These are phyloP conservation scores for Rhypophila decipiens DNA, from an alignment of 495 filamentous ascomycete species.

Conservation along the genomic window DNA sequence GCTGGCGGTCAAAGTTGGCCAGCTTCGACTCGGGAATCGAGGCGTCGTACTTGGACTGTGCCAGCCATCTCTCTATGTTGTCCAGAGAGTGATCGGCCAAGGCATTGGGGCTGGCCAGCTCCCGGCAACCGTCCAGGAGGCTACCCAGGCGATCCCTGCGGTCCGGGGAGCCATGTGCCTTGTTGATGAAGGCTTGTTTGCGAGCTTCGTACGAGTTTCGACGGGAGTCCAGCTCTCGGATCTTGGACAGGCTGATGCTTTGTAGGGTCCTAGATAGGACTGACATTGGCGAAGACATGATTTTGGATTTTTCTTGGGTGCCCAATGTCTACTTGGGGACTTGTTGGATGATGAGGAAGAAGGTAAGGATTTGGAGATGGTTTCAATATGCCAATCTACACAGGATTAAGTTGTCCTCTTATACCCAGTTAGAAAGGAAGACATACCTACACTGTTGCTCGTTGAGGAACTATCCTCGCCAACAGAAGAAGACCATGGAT, in stretches of 20 bases:
- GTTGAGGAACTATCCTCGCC: not conserved
- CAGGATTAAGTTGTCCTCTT: not conserved
- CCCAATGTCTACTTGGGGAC: not conserved
- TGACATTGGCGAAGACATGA: slow-evolving; percentile 28
- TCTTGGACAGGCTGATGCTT: slow-evolving; percentile 60
- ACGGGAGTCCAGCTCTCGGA: slow-evolving; percentile 56
- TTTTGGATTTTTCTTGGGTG: not conserved
- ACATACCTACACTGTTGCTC: not conserved
- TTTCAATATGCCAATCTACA: not conserved
- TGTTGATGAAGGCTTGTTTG: slow-evolving; percentile 29
- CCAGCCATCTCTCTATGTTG: slow-evolving; percentile 30
- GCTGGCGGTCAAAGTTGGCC: slow-evolving; percentile 31
- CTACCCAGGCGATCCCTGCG: slow-evolving; percentile 27
- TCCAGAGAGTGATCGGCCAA: slow-evolving; percentile 14
- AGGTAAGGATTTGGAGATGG: not conserved
- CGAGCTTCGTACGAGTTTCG: slow-evolving; percentile 44
- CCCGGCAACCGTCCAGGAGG: slow-evolving; percentile 36
- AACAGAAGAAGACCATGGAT: not conserved
- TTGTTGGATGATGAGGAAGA: not conserved
- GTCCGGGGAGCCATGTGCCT: slow-evolving; percentile 22
- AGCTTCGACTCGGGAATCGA: slow-evolving; percentile 29
- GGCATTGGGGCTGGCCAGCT: slow-evolving; percentile 24
- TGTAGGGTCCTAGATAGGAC: slow-evolving; percentile 55
- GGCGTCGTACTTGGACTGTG: slow-evolving; percentile 32
- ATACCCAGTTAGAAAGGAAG: not conserved